These are phyloP conservation scores for Leishmania tropica DNA, from an alignment of 208 protist species.

Conservation along the genomic window DNA sequence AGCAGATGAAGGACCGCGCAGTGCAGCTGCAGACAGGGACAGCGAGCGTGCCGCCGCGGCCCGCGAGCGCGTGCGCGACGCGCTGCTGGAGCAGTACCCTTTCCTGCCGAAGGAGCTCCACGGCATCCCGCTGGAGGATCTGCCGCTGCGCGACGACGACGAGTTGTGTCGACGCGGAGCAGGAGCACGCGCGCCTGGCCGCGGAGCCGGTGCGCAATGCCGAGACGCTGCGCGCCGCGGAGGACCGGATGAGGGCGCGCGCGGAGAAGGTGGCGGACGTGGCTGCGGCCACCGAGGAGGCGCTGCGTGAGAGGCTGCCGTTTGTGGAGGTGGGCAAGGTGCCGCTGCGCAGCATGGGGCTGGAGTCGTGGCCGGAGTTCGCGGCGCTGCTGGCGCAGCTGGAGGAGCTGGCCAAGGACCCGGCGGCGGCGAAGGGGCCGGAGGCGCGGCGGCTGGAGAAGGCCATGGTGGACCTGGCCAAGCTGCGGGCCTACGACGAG, in stretches of 20 bases:
- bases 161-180: neutral
- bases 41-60: neutral
- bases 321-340: constrained; percentile 30
- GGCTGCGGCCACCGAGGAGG: constrained; percentile 24
- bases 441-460: constrained; percentile 49
- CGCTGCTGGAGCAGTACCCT: constrained; percentile 28
- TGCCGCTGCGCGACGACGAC: neutral
- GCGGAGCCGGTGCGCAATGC: neutral
- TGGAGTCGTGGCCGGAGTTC: constrained; percentile 31
- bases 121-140: neutral
- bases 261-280: neutral
- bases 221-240: constrained; percentile 12
- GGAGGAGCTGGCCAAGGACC: constrained; percentile 38
- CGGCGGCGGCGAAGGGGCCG: constrained; percentile 21
- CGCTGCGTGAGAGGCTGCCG: constrained; percentile 29
- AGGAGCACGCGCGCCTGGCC: neutral
- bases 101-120: neutral
- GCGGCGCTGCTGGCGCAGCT: constrained; percentile 32
- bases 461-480: constrained; percentile 35
- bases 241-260: constrained; percentile 31
- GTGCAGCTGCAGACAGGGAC: constrained; percentile 33
- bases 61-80: neutral
- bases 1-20: constrained; percentile 45
- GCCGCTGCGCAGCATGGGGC: constrained; percentile 33
- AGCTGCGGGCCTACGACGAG: neutral